These are phyloP conservation scores for Aspergillus fijiensis DNA, from an alignment of 2,329 filamentous ascomycete species.

Conservation along the genomic window DNA sequence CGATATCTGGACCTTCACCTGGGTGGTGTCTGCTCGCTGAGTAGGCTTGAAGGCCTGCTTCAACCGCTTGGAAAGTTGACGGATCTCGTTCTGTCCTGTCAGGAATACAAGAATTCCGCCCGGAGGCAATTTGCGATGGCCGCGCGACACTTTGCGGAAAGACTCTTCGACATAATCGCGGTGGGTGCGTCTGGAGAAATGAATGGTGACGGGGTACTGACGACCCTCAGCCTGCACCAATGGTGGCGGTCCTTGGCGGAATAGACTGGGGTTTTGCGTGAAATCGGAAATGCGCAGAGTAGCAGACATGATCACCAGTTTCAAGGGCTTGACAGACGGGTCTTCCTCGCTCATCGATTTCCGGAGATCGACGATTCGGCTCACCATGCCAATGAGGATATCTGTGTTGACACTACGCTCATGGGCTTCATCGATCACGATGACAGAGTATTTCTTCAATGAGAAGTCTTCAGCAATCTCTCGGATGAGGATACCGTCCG, in stretches of 20 bases:
- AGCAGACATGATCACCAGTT: constrained; percentile 97
- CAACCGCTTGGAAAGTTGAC: constrained; percentile 74
- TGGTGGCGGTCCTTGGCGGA: constrained; percentile 70
- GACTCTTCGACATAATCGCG: constrained; percentile 89
- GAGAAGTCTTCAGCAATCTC: constrained; percentile 89
- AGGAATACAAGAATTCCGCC: constrained; percentile 93
- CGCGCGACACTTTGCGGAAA: constrained; percentile 80
- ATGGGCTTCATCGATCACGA: constrained; percentile 95
- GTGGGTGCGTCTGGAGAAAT: constrained; percentile 80
- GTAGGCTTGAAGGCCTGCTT: constrained; percentile 65
- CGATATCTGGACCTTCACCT: constrained; percentile 70
- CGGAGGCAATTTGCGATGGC: constrained; percentile 83
- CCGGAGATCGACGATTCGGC: constrained; percentile 82
- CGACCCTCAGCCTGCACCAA: constrained; percentile 87
- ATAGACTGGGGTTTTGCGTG: constrained; percentile 77
- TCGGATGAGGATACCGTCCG: constrained; percentile 88
- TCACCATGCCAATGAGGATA: constrained; percentile 95
- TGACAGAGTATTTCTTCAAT: constrained; percentile 83
- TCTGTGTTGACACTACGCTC: constrained; percentile 97
- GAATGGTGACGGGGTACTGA: constrained; percentile 84
- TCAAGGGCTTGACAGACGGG: constrained; percentile 71
- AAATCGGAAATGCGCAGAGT: constrained; percentile 90
- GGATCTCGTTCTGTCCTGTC: constrained; percentile 90
- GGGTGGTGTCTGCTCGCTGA: constrained; percentile 50
- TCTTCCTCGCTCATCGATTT: constrained; percentile 72